Evolutionary conservation across 1,284 basidiomycete species (phyloP).

Genomic region (Tetrapyrgos nigripes): DNA sequence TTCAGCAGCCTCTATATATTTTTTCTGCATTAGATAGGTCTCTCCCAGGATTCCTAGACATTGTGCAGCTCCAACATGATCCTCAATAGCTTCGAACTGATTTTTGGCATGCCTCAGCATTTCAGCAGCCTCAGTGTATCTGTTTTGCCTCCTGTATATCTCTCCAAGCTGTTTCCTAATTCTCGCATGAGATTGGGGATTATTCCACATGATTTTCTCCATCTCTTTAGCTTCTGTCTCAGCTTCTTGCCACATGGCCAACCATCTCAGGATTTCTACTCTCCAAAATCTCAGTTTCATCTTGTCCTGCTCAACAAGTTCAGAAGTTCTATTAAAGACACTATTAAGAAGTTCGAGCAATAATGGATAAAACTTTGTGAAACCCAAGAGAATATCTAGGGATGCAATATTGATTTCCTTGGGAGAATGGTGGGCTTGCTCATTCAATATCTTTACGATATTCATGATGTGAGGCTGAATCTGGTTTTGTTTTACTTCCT

Average conservation of each 20-base stretch:
- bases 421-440: no score
- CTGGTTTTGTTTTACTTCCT: no score
- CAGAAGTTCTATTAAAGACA: no score
- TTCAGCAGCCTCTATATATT: constrained; percentile 10
- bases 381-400: no score
- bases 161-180: constrained; percentile 3
- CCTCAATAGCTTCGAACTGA: constrained; percentile 9
- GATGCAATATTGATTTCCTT: no score
- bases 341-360: no score
- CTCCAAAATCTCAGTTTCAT: not conserved
- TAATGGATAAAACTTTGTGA: no score
- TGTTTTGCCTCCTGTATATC: constrained; percentile 6
- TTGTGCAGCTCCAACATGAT: constrained; percentile 11
- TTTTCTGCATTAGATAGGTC: constrained; percentile 10
- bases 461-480: no score
- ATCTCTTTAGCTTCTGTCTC: no score
- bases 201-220: not conserved
- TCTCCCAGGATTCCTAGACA: constrained; percentile 11
- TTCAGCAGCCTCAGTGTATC: no score
- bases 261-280: not conserved
- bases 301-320: no score
- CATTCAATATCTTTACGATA: no score
- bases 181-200: not conserved
- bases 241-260: not conserved
- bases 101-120: constrained; percentile 5